These are phyloP conservation scores for Ilex aquifolium DNA, from an alignment of 257 asterid genomes.

Conservation along the genomic window DNA sequence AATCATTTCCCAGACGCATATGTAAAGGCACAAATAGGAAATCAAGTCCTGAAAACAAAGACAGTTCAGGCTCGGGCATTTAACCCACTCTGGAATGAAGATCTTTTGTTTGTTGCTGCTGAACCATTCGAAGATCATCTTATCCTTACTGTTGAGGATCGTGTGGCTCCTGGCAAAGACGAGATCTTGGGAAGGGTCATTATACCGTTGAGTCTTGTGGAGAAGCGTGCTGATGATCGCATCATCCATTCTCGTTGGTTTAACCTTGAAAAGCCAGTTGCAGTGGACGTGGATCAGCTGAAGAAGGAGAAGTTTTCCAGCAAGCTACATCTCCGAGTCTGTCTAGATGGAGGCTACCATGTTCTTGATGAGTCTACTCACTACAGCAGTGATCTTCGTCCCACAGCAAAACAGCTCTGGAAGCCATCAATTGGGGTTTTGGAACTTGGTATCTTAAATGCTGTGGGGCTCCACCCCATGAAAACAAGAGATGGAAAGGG, in stretches of 20 bases:
- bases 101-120: slow-evolving; percentile 74
- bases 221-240: slow-evolving; percentile 85
- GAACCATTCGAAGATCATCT: slow-evolving; percentile 94
- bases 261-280: slow-evolving; percentile 70
- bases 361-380: slow-evolving; percentile 88
- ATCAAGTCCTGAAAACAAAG: slow-evolving; percentile 78
- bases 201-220: slow-evolving; percentile 65
- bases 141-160: slow-evolving; percentile 76
- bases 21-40: slow-evolving; percentile 85
- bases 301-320: slow-evolving; percentile 79
- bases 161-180: slow-evolving; percentile 90
- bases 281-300: slow-evolving; percentile 72
- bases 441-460: slow-evolving; percentile 72
- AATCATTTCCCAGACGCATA: slow-evolving; percentile 71
- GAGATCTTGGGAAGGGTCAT: slow-evolving; percentile 80
- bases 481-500: slow-evolving; percentile 77
- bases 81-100: slow-evolving; percentile 90
- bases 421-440: slow-evolving; percentile 73
- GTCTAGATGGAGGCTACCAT: slow-evolving; percentile 91
- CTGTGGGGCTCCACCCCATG: slow-evolving; percentile 85
- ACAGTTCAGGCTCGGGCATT: slow-evolving; percentile 61
- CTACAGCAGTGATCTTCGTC: slow-evolving; percentile 84
- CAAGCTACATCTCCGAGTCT: slow-evolving; percentile 73
- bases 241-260: slow-evolving; percentile 83
- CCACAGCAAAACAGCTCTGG: slow-evolving; percentile 91